Conservation (phyloP, 2,329 filamentous ascomycete species). For the Fusarium solani-melongenae region DNA sequence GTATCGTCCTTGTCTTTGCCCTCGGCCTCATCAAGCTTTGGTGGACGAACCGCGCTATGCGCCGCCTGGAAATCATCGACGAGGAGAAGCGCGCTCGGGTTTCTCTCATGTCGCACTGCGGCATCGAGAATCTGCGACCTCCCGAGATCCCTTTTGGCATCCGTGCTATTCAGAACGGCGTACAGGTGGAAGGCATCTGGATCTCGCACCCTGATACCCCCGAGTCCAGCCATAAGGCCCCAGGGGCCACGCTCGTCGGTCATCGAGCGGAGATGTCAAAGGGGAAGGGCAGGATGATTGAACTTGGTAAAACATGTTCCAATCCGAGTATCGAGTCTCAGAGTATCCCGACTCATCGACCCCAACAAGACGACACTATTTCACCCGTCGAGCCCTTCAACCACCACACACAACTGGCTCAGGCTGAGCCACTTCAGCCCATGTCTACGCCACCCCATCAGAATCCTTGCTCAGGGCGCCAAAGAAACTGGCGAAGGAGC, state of each 20-base stretch:
- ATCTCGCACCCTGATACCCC: conserved; percentile 66
- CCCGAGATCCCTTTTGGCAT: conserved; percentile 86
- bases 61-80: conserved; percentile 72
- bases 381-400: background rate
- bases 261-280: conserved; percentile 23
- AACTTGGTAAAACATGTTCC: conserved; percentile 5
- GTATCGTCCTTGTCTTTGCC: conserved; percentile 76
- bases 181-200: conserved; percentile 89
- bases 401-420: background rate
- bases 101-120: conserved; percentile 65
- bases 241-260: conserved; percentile 40
- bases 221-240: conserved; percentile 34
- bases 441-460: background rate
- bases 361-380: conserved; percentile 13
- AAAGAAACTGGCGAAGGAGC: conserved; percentile 1
- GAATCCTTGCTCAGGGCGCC: background rate
- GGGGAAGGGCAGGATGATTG: conserved; percentile 35
- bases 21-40: conserved; percentile 76
- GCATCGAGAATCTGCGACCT: conserved; percentile 51
- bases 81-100: conserved; percentile 70
- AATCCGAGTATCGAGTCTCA: background rate
- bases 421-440: background rate
- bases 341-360: background rate
- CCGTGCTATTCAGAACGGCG: conserved; percentile 83
- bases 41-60: conserved; percentile 66